phyloP scores from a whole-genome alignment of 768 basidiomycete genomes.

The Mycena galericulata region DNA sequence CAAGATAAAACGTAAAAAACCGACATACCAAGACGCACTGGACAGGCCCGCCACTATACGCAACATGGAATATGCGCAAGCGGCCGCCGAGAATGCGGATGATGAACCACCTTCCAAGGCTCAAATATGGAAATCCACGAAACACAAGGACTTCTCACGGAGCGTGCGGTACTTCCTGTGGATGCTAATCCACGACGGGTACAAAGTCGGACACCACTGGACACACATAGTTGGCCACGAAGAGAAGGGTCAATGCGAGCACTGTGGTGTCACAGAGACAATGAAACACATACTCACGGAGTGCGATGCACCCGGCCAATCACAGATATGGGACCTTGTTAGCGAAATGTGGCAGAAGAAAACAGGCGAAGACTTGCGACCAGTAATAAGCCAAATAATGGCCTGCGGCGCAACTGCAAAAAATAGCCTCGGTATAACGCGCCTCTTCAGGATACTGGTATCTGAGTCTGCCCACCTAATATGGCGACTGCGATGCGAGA shows the following conservation, averaged over 20 bases:
- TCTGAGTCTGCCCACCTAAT: constrained; percentile 15
- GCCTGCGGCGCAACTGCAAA: neutral
- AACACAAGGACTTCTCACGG: neutral
- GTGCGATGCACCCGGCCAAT: neutral
- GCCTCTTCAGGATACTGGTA: neutral
- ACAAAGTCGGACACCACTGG: neutral
- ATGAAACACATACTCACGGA: neutral
- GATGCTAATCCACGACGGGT: neutral
- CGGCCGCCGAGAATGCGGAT: neutral
- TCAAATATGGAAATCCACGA: neutral
- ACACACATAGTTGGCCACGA: neutral
- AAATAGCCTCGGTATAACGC: no score
- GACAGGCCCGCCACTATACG: neutral
- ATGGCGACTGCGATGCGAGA: constrained; percentile 6
- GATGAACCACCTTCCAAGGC: neutral
- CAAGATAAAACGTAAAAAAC: neutral
- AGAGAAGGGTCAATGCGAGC: neutral
- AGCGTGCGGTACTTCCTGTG: neutral
- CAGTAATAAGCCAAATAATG: neutral
- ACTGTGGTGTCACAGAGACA: neutral
- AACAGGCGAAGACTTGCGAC: neutral
- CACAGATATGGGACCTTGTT: neutral
- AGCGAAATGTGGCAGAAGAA: neutral
- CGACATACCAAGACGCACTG: neutral
- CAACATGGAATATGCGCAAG: neutral